A percentile compares a stretch with the other conserved stretches of the same genome.
phyloP scores from a whole-genome alignment of 768 basidiomycete species.

The Amanita phalloides region DNA sequence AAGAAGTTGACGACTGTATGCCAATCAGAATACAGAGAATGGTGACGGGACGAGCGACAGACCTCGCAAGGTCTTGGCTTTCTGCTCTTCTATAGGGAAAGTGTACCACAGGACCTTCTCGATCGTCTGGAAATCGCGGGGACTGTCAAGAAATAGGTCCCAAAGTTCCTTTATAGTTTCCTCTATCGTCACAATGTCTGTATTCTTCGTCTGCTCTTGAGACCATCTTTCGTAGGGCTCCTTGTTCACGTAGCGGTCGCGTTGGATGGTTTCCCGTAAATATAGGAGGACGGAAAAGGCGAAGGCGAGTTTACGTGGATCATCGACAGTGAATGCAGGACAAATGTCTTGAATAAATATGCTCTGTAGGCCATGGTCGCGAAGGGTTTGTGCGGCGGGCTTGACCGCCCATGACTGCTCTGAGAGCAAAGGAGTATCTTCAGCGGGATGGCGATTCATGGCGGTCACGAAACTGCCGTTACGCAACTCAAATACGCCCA shows the following conservation, averaged over 20 bases:
- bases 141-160: slow-evolving; percentile 29
- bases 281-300: slow-evolving; percentile 20
- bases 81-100: slow-evolving; percentile 24
- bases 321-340: slow-evolving; percentile 1
- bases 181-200: slow-evolving; percentile 22
- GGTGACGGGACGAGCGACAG: slow-evolving; percentile 4
- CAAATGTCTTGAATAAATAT: slow-evolving; percentile 2
- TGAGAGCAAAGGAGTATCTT: slow-evolving; percentile 1
- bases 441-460: neutral
- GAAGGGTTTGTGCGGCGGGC: slow-evolving; percentile 1
- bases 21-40: neutral
- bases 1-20: slow-evolving; percentile 33
- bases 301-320: slow-evolving; percentile 1
- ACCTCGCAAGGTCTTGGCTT: slow-evolving; percentile 18
- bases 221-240: slow-evolving; percentile 37
- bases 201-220: slow-evolving; percentile 13
- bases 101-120: slow-evolving; percentile 37
- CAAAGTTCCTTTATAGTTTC: slow-evolving; percentile 23
- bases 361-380: slow-evolving; percentile 2
- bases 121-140: slow-evolving; percentile 29
- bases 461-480: neutral
- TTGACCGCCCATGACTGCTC: slow-evolving; percentile 3
- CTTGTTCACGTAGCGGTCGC: slow-evolving; percentile 5
- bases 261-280: slow-evolving; percentile 16
- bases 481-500: slow-evolving; percentile 3